Evolutionary conservation across 2,329 filamentous ascomycete species (phyloP).

Genomic region (Fusarium burgessii): DNA sequence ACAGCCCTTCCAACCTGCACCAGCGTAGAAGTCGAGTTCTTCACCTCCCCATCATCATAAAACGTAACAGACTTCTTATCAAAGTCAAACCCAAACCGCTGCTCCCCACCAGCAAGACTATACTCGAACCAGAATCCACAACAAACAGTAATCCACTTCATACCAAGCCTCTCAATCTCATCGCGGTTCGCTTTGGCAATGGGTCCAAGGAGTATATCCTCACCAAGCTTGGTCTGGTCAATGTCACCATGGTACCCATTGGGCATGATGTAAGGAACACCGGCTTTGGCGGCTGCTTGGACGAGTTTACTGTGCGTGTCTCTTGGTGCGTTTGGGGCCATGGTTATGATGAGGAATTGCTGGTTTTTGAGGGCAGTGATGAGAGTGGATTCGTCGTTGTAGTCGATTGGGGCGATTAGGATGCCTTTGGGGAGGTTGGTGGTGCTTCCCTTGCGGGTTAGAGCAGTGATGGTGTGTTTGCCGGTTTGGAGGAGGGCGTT

Average conservation of each 20-base stretch:
- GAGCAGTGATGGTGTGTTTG: slow-evolving; percentile 64
- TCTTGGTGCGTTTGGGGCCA: slow-evolving; percentile 54
- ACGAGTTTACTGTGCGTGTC: slow-evolving; percentile 60
- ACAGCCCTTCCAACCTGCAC: slow-evolving; percentile 66
- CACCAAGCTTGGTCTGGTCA: slow-evolving; percentile 45
- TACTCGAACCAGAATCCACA: slow-evolving; percentile 68
- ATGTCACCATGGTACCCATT: slow-evolving; percentile 57
- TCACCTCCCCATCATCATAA: slow-evolving; percentile 63
- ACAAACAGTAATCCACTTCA: slow-evolving; percentile 62
- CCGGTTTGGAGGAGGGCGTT: slow-evolving; percentile 60
- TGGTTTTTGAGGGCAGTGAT: slow-evolving; percentile 63
- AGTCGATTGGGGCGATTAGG: slow-evolving; percentile 56
- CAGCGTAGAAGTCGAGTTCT: slow-evolving; percentile 58
- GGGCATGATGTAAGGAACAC: slow-evolving; percentile 64
- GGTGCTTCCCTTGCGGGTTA: slow-evolving; percentile 60
- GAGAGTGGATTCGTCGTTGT: slow-evolving; percentile 57
- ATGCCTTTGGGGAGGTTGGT: slow-evolving; percentile 59
- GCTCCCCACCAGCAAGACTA: slow-evolving; percentile 55
- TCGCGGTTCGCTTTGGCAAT: slow-evolving; percentile 42
- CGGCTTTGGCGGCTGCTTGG: slow-evolving; percentile 62
- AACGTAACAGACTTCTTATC: slow-evolving; percentile 55
- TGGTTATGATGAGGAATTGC: slow-evolving; percentile 65
- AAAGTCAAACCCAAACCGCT: slow-evolving; percentile 62
- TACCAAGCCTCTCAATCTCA: slow-evolving; percentile 56
- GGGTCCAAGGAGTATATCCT: slow-evolving; percentile 44